phyloP scores from a whole-genome alignment of 495 filamentous ascomycete genomes.

The Trichoderma asperelloides region DNA sequence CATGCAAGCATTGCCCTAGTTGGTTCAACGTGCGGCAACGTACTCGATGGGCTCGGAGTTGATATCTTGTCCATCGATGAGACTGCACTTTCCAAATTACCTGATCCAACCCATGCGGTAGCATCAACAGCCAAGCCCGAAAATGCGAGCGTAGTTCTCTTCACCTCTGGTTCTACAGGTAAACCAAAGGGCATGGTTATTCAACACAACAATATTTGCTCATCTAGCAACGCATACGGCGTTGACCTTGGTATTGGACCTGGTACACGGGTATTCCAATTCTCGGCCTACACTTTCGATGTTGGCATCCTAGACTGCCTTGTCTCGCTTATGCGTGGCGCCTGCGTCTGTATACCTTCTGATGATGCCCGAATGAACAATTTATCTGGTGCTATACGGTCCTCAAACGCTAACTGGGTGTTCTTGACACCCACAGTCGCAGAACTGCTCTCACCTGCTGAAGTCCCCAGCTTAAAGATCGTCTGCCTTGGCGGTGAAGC shows the following conservation, averaged over 20 bases:
- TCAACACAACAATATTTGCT: slow-evolving; percentile 30
- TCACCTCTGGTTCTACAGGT: slow-evolving; percentile 55
- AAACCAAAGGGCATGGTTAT: slow-evolving; percentile 40
- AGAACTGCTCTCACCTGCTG: slow-evolving; percentile 29
- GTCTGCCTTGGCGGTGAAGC: slow-evolving; percentile 30
- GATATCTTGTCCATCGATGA: not conserved
- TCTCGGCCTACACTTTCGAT: slow-evolving; percentile 51
- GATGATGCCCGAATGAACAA: slow-evolving; percentile 16
- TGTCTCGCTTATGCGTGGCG: slow-evolving; percentile 41
- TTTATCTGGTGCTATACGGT: slow-evolving; percentile 19
- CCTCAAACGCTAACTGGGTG: slow-evolving; percentile 38
- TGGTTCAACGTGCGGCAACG: slow-evolving; percentile 22
- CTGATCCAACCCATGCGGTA: not conserved
- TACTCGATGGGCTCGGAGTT: not conserved
- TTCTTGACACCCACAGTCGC: slow-evolving; percentile 45
- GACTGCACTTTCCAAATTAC: not conserved
- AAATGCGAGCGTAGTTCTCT: slow-evolving; percentile 40
- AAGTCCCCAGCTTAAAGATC: slow-evolving; percentile 28
- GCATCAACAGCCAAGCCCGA: not conserved
- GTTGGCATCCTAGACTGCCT: slow-evolving; percentile 44
- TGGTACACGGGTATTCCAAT: slow-evolving; percentile 37
- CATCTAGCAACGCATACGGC: slow-evolving; percentile 24
- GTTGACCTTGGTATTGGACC: slow-evolving; percentile 24
- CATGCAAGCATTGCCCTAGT: slow-evolving; percentile 21
- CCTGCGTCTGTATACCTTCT: slow-evolving; percentile 20